Evolutionary conservation across 139 green algal species (phyloP).

Genomic region (Chlamydomonas asymmetrica): DNA sequence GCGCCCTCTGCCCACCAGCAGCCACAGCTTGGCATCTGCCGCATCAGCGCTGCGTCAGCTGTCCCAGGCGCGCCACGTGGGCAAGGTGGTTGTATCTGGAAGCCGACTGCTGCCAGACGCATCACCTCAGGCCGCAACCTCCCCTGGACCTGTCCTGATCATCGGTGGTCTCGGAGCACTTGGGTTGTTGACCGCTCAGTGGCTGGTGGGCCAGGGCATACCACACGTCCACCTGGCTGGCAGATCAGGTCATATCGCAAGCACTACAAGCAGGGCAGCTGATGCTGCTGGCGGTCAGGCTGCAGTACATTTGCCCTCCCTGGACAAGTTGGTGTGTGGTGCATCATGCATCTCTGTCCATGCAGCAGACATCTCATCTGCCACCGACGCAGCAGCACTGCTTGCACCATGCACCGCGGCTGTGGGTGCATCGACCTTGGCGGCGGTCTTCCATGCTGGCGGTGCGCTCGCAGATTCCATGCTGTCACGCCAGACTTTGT

Average conservation of each 20-base stretch:
- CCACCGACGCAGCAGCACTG: background rate
- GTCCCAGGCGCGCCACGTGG: slow-evolving; percentile 64
- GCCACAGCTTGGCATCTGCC: slow-evolving; percentile 38
- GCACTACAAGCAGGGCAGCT: too few relatives aligned
- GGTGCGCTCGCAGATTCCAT: slow-evolving; percentile 62
- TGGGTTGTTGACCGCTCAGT: slow-evolving; percentile 58
- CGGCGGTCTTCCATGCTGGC: slow-evolving; percentile 52
- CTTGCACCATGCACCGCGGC: background rate
- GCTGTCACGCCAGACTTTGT: slow-evolving; percentile 37
- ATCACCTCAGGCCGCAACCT: background rate
- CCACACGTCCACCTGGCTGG: slow-evolving; percentile 39
- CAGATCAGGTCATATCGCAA: too few relatives aligned
- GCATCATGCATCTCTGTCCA: background rate
- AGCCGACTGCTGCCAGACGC: too few relatives aligned
- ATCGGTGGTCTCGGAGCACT: slow-evolving; percentile 71
- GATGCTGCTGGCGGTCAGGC: too few relatives aligned
- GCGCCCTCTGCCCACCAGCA: slow-evolving; percentile 36
- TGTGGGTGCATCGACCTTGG: background rate
- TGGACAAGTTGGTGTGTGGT: too few relatives aligned
- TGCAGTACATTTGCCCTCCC: too few relatives aligned
- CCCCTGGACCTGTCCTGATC: slow-evolving; percentile 43
- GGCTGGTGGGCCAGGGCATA: slow-evolving; percentile 45
- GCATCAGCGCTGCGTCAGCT: slow-evolving; percentile 57
- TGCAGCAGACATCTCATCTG: background rate
- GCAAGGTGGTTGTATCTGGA: slow-evolving; percentile 85